A percentile compares a stretch with the other conserved stretches of the same genome.
phyloP scores from a whole-genome alignment of 2,329 filamentous ascomycete genomes.

The Fusarium foetens region DNA sequence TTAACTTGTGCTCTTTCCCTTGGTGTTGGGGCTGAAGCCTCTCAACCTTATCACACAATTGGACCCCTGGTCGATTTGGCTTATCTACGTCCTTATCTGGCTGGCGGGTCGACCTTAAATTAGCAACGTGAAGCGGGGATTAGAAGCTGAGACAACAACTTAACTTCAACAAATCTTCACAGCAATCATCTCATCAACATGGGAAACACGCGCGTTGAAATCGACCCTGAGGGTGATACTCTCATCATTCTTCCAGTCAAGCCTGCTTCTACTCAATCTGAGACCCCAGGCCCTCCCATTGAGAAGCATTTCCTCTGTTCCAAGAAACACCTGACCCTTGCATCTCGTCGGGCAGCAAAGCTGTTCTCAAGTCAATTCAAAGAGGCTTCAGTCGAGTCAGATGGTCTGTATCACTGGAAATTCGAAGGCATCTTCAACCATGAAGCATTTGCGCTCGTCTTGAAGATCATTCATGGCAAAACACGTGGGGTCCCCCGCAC shows the following conservation, averaged over 20 bases:
- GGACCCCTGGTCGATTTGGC: background rate
- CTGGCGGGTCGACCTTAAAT: background rate
- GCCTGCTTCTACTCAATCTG: rapidly evolving
- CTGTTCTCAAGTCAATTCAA: background rate
- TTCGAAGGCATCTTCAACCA: background rate
- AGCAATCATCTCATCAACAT: background rate
- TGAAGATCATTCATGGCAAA: background rate
- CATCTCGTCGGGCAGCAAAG: background rate
- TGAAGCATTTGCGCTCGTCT: background rate
- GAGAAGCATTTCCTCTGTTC: background rate
- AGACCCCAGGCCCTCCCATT: rapidly evolving
- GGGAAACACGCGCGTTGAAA: background rate
- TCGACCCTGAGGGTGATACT: background rate
- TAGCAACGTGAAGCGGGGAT: background rate
- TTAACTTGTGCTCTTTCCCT: background rate
- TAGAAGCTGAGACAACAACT: background rate
- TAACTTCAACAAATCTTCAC: background rate
- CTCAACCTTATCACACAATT: background rate
- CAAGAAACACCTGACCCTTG: background rate
- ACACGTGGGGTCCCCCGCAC: rapidly evolving
- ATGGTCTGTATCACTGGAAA: background rate
- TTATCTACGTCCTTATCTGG: background rate
- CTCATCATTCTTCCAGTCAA: rapidly evolving
- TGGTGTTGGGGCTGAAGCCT: background rate
- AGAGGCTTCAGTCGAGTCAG: background rate